Percentiles rank a stretch among this genome's conserved stretches.
phyloP scores from a whole-genome alignment of 2,329 filamentous ascomycete genomes.

The Nemania sp. region DNA sequence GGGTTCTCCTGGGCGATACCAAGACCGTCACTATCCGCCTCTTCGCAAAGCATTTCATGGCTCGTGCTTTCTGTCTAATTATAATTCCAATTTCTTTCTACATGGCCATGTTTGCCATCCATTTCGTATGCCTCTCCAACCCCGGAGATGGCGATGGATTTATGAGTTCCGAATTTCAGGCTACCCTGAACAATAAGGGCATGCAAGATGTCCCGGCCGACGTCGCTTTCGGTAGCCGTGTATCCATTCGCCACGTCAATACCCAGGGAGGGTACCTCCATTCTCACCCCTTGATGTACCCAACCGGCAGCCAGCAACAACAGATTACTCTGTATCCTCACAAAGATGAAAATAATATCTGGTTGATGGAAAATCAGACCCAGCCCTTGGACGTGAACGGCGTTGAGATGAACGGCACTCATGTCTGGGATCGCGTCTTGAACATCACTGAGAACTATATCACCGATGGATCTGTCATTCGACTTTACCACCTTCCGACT shows the following conservation, averaged over 20 bases:
- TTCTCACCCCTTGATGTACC: constrained; percentile 97
- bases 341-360: constrained; percentile 98
- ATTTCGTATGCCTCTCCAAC: constrained; percentile 91
- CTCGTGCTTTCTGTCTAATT: constrained; percentile 87
- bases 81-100: constrained; percentile 89
- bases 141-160: constrained; percentile 97
- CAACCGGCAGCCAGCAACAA: constrained; percentile 95
- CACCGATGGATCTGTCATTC: constrained; percentile 77
- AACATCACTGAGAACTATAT: constrained; percentile 65
- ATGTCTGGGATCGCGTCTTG: constrained; percentile 77
- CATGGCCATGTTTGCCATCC: constrained; percentile 95
- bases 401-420: constrained; percentile 75
- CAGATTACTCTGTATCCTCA: constrained; percentile 98
- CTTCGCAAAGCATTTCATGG: constrained; percentile 93
- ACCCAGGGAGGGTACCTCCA: constrained; percentile 98
- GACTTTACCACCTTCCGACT: constrained; percentile 81
- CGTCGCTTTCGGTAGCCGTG: constrained; percentile 83
- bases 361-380: constrained; percentile 93
- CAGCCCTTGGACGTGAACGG: constrained; percentile 80
- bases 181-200: constrained; percentile 91
- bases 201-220: constrained; percentile 96
- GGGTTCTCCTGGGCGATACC: constrained; percentile 89
- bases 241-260: constrained; percentile 89
- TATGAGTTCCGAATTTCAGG: constrained; percentile 99
- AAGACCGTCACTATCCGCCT: constrained; percentile 82